A percentile compares a stretch with the other conserved stretches of the same genome.
Evolutionary conservation across 306 rosid genomes (phyloP).

Genomic region (Delonix regia): DNA sequence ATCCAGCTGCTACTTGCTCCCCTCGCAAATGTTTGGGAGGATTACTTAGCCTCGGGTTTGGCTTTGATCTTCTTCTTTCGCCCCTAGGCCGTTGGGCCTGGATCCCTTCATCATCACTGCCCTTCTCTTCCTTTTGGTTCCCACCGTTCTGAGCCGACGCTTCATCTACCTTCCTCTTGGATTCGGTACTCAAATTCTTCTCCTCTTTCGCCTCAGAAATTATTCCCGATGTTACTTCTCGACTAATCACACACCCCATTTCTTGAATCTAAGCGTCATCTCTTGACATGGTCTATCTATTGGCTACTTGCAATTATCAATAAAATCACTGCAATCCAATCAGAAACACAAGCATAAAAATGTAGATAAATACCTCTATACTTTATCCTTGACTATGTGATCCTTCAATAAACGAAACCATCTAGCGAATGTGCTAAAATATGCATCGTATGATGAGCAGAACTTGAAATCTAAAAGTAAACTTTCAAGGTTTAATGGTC

Average conservation of each 20-base stretch:
- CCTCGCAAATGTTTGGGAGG: slow-evolving; percentile 70
- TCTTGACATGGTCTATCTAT: slow-evolving; percentile 49
- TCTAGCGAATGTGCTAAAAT: slow-evolving; percentile 15
- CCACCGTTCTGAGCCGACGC: slow-evolving; percentile 57
- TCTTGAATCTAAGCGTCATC: slow-evolving; percentile 65
- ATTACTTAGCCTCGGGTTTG: slow-evolving; percentile 72
- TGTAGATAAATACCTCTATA: not conserved
- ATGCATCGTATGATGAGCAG: slow-evolving; percentile 26
- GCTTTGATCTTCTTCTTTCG: slow-evolving; percentile 77
- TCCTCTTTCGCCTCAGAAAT: slow-evolving; percentile 64
- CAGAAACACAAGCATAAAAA: slow-evolving; percentile 14
- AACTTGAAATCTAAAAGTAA: slow-evolving; percentile 34
- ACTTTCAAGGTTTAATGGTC: slow-evolving; percentile 3
- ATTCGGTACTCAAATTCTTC: slow-evolving; percentile 53
- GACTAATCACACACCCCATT: slow-evolving; percentile 88
- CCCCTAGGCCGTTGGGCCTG: slow-evolving; percentile 54
- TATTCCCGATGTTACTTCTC: slow-evolving; percentile 68
- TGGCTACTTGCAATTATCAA: slow-evolving; percentile 22
- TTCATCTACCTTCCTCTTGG: slow-evolving; percentile 62
- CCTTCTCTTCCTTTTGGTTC: slow-evolving; percentile 58
- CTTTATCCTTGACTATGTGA: too few relatives aligned
- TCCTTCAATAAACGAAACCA: not conserved
- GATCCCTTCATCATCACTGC: slow-evolving; percentile 39
- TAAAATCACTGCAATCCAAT: slow-evolving; percentile 43
- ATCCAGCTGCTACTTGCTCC: slow-evolving; percentile 83